Evolutionary conservation across 345 rosid genomes (phyloP).

Genomic region (thale cress (Arabidopsis thaliana)): TAIR10.1 NC_003070.9:21031001-21031500

Average conservation of each 20-base stretch:
- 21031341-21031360: constrained; percentile 54
- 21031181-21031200: constrained; percentile 22
- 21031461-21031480: neutral
- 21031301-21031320: neutral
- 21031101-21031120: constrained; percentile 29
- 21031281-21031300: neutral
- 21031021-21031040: constrained; percentile 2
- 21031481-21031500: neutral
- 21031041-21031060: neutral
- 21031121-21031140: constrained; percentile 15
- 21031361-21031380: constrained; percentile 77
- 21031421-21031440: constrained; percentile 76
- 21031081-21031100: constrained; percentile 17
- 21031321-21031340: constrained; percentile 12
- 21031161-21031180: constrained; percentile 42
- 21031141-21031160: constrained; percentile 16
- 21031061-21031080: neutral
- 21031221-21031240: constrained; percentile 51
- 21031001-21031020: neutral
- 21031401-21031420: constrained; percentile 85
- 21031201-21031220: constrained; percentile 45
- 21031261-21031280: neutral
- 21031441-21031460: neutral
- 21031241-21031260: neutral
- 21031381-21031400: constrained; percentile 80